Evolutionary conservation across 2,329 filamentous ascomycete species (phyloP), one percentile per base, ranked within the genome.

Genomic region (Pseudopyricularia cyperi): DNA sequence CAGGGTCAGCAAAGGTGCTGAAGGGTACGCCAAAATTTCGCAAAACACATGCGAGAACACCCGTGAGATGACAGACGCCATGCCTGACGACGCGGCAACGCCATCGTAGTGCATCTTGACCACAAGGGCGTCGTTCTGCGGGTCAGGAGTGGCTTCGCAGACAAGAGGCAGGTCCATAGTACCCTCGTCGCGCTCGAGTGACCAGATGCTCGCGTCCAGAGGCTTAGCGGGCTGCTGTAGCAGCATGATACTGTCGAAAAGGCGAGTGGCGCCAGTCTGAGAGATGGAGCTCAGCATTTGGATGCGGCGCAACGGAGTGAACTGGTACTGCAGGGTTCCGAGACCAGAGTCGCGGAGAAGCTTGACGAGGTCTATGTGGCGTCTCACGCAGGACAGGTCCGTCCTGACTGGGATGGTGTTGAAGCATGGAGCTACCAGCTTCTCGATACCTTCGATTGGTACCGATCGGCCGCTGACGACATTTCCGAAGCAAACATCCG

Each of bases 351-450:
- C 65, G 50, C 89, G 83, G 2, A 88, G 71, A 2, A 68, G 63
- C 53, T 75, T 77, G 26, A 85, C 67, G 11, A 89, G 62, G 5
- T 82, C 75, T 0, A 72, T 59, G 53, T 82, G 81, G 15, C 72
- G 74, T 1, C 64, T 68, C 2, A 63, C 63, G 3, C 62, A 61
- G 1, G 72, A 66, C 9, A 86, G 55, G 32, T 79, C 67, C 15
- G 80, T 67, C 26, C 88, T 77, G 2, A 89, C 62, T 0, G 90
- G 89, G 12, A 95, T 67, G 0, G 90, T 95, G 62, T 95, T 96
- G 72, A 96, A 95, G 63, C 89, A 95, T 0, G 90, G 90, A 0
- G 87, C 89, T n/a, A 94, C 78, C 6, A 95, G 75, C 4, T 74
- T 71, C 35, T 90, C 82, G 11, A 91, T 71, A 0, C 76, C 77